A percentile compares a stretch with the other conserved stretches of the same genome.
Conservation (phyloP, 768 basidiomycete species). For the Podaxis sp. region DNA sequence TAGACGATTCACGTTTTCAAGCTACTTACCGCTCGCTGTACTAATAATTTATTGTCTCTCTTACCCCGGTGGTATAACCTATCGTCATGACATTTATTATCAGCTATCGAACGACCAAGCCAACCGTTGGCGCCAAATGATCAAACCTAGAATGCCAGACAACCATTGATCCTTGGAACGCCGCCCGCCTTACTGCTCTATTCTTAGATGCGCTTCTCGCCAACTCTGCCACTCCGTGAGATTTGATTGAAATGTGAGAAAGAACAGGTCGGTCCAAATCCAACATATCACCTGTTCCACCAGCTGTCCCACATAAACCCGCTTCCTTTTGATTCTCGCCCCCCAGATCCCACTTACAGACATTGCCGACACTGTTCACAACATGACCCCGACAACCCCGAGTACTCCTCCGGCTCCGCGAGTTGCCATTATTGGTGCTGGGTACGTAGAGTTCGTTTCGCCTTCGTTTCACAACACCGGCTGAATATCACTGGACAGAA, state of each 20-base stretch:
- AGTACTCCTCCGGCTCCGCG: slow-evolving; percentile 10
- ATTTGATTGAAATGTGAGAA: background rate
- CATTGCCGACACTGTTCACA: background rate
- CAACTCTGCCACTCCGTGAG: background rate
- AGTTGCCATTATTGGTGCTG: slow-evolving; percentile 30
- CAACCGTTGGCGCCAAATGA: no score
- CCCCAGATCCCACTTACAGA: background rate
- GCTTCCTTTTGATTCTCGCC: background rate
- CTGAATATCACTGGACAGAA: slow-evolving; percentile 18
- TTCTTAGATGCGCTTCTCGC: background rate
- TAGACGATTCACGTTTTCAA: no score
- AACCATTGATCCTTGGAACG: no score
- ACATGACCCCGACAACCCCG: background rate
- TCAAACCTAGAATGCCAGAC: no score
- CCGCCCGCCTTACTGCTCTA: no score
- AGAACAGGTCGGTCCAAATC: no score
- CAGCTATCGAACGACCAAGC: no score
- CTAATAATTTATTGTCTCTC: no score
- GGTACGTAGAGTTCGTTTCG: slow-evolving; percentile 16
- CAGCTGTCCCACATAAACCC: no score
- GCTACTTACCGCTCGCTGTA: no score
- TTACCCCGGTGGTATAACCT: no score
- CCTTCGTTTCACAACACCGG: background rate
- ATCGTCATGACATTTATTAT: no score
- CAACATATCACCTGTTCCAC: background rate